Percentiles rank a stretch among this genome's conserved stretches.
Conservation (phyloP, 2,329 filamentous ascomycete species). For the Thielaviopsis musarum region DNA sequence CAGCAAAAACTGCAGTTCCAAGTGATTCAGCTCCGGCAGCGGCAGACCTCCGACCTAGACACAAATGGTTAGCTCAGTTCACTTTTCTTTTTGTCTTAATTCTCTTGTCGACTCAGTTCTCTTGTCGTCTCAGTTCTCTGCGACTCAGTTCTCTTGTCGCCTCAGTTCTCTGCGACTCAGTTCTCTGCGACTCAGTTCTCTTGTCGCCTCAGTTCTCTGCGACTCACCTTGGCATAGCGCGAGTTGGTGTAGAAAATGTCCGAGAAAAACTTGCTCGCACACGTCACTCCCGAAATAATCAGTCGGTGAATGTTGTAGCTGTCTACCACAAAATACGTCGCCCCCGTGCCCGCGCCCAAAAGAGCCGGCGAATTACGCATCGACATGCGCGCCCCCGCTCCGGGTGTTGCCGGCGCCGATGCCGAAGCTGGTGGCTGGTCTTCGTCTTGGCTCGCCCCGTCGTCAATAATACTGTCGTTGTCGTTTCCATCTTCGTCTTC, state of each 20-base stretch:
- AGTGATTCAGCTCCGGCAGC: slow-evolving; percentile 79
- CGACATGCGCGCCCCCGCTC: too few species aligned
- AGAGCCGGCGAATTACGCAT: too few species aligned
- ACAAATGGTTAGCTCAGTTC: slow-evolving; percentile 13
- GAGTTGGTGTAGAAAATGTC: slow-evolving; percentile 99
- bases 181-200: too few species aligned
- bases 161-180: too few species aligned
- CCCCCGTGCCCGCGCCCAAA: slow-evolving; percentile 15
- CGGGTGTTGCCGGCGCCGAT: slow-evolving; percentile 2
- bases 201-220: background rate
- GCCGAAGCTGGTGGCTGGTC: background rate
- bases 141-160: slow-evolving; percentile 27
- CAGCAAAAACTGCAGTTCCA: slow-evolving; percentile 88
- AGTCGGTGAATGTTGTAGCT: slow-evolving; percentile 97
- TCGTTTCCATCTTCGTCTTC: slow-evolving; percentile 14
- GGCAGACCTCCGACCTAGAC: slow-evolving; percentile 84
- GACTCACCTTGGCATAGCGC: slow-evolving; percentile 84
- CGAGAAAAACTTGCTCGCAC: slow-evolving; percentile 98
- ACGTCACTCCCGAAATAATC: slow-evolving; percentile 93
- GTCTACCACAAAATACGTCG: slow-evolving; percentile 75
- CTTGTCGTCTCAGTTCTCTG: background rate
- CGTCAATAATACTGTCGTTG: background rate
- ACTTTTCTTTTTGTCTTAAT: too few species aligned
- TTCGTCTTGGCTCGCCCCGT: background rate
- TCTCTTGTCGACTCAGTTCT: too few species aligned